Evolutionary conservation across 1,139 yeast genomes (phyloP).

Genomic region (Pichia terricola): DNA sequence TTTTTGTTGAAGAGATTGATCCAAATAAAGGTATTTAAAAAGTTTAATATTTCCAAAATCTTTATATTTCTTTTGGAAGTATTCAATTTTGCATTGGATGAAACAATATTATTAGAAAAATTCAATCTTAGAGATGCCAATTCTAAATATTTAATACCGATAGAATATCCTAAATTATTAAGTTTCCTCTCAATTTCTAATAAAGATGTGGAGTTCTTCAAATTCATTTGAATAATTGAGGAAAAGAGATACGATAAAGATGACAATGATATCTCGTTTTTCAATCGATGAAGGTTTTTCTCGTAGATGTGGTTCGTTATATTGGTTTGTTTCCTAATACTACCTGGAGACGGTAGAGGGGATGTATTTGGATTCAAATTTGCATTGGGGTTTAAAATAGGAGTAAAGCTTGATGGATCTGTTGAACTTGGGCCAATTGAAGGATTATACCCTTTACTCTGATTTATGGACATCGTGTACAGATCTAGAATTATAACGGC

Average conservation of each 20-base stretch:
- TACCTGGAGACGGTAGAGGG: constrained; percentile 7
- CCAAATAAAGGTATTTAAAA: constrained; percentile 81
- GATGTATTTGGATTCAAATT: constrained; percentile 3
- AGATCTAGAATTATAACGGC: neutral
- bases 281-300: constrained; percentile 52
- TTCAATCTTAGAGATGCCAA: constrained; percentile 44
- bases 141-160: constrained; percentile 55
- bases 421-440: constrained; percentile 22
- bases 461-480: constrained; percentile 5
- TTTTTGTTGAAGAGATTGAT: constrained; percentile 65
- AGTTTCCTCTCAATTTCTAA: constrained; percentile 70
- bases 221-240: constrained; percentile 56
- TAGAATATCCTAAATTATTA: constrained; percentile 65
- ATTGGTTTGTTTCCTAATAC: constrained; percentile 8
- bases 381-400: neutral
- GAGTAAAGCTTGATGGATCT: constrained; percentile 7
- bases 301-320: constrained; percentile 45
- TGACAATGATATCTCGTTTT: constrained; percentile 57
- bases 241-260: constrained; percentile 63
- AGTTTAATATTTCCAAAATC: constrained; percentile 72
- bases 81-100: constrained; percentile 50
- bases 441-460: constrained; percentile 22
- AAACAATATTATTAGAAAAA: constrained; percentile 35
- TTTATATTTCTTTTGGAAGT: constrained; percentile 60
- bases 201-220: constrained; percentile 49